Evolutionary conservation across 352 stramenopile species (phyloP).

Genomic region (Thalassiosira hispida): DNA sequence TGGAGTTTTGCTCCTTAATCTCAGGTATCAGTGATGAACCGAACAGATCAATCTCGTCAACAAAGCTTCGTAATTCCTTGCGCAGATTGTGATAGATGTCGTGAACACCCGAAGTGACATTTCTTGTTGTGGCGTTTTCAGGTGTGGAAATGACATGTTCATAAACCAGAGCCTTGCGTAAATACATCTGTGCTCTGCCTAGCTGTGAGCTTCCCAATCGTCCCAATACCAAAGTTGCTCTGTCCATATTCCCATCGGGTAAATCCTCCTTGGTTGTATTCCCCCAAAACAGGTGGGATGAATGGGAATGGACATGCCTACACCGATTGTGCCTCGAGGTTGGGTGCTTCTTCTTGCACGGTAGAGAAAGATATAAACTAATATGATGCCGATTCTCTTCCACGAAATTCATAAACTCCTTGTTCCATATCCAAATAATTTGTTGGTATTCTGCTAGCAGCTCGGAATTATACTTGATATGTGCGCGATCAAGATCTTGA

Average conservation of each 20-base stretch:
- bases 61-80: slow-evolving; percentile 59
- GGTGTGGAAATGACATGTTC: slow-evolving; percentile 37
- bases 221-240: slow-evolving; percentile 20
- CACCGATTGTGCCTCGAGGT: slow-evolving; percentile 9
- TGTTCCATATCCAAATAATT: slow-evolving; percentile 48
- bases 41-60: slow-evolving; percentile 56
- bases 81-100: slow-evolving; percentile 58
- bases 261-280: slow-evolving; percentile 20
- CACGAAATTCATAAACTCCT: slow-evolving; percentile 46
- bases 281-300: slow-evolving; percentile 59
- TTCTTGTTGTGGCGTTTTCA: slow-evolving; percentile 8
- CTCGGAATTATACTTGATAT: slow-evolving; percentile 32
- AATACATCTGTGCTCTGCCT: slow-evolving; percentile 31
- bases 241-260: slow-evolving; percentile 38
- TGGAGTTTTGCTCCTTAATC: slow-evolving; percentile 4
- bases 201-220: slow-evolving; percentile 41
- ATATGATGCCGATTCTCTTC: slow-evolving; percentile 40
- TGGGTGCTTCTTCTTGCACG: slow-evolving; percentile 17
- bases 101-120: slow-evolving; percentile 24
- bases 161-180: slow-evolving; percentile 14
- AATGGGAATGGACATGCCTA: slow-evolving; percentile 34
- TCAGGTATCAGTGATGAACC: slow-evolving; percentile 36
- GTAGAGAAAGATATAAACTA: slow-evolving; percentile 47
- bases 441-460: slow-evolving; percentile 31
- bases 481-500: slow-evolving; percentile 57